phyloP scores from a whole-genome alignment of 345 rosid species.

The Kernera saxatilis region DNA sequence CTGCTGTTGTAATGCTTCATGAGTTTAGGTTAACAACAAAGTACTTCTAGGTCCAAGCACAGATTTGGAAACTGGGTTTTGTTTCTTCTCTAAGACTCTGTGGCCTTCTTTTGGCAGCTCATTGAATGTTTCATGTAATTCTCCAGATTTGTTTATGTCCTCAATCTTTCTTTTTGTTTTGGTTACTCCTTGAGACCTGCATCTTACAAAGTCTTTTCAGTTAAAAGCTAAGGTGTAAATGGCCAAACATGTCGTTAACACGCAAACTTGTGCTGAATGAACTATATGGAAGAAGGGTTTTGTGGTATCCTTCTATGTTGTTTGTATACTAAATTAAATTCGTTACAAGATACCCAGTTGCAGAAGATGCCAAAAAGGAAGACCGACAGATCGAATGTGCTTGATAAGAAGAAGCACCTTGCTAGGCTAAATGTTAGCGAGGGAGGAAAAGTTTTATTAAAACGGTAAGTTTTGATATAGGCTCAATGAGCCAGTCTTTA shows the following conservation, averaged over 20 bases:
- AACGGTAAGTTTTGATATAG: constrained; percentile 41
- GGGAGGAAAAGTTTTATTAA: constrained; percentile 82
- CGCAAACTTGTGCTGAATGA: neutral
- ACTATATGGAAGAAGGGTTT: neutral
- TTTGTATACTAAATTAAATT: constrained; percentile 35
- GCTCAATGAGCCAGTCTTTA: neutral
- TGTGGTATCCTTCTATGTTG: neutral
- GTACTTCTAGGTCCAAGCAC: neutral
- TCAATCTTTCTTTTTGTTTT: neutral
- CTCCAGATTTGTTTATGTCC: neutral
- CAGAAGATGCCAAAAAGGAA: constrained; percentile 97
- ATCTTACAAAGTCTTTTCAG: neutral
- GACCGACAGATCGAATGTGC: constrained; percentile 83
- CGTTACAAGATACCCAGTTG: constrained; percentile 82
- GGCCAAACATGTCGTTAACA: neutral
- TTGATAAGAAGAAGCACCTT: constrained; percentile 93
- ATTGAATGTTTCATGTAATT: neutral
- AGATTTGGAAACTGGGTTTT: neutral
- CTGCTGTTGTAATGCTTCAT: neutral
- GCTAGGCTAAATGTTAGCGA: constrained; percentile 69
- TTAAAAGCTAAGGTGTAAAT: neutral
- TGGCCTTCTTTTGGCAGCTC: neutral
- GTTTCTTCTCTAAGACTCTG: too few relatives aligned
- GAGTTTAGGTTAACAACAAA: neutral
- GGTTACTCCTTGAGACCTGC: neutral